Evolutionary conservation across 257 asterid genomes (phyloP).

Genomic region (Phtheirospermum japonicum): DNA sequence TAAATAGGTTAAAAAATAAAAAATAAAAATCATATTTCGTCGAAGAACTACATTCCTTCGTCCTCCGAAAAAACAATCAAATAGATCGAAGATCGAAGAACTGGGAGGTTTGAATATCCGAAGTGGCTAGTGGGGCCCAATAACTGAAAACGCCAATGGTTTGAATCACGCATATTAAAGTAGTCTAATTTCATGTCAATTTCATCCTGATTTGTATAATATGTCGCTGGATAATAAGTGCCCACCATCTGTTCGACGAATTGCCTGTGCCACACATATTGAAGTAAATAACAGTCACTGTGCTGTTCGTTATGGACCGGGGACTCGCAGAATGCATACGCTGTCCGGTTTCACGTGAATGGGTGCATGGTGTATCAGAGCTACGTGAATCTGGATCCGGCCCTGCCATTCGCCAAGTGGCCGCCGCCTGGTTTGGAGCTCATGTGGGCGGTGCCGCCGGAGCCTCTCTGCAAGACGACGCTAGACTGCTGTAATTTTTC

Average conservation of each 20-base stretch:
- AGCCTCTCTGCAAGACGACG: conserved; percentile 38
- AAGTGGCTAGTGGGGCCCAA: too few relatives aligned
- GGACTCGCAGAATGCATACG: conserved; percentile 55
- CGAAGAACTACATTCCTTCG: too few relatives aligned
- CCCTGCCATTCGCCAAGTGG: conserved; percentile 50
- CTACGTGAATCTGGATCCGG: conserved; percentile 50
- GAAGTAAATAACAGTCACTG: conserved; percentile 33
- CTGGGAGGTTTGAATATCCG: too few relatives aligned
- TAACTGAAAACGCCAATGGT: too few relatives aligned
- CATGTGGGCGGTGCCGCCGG: conserved; percentile 40
- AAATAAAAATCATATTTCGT: too few relatives aligned
- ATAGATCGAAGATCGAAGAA: too few relatives aligned
- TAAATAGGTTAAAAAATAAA: too few relatives aligned
- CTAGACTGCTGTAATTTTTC: conserved; percentile 47
- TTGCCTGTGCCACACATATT: conserved; percentile 49
- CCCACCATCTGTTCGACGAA: conserved; percentile 42
- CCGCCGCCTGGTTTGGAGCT: conserved; percentile 61
- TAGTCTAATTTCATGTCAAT: too few relatives aligned
- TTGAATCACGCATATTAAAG: too few relatives aligned
- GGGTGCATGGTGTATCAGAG: conserved; percentile 74
- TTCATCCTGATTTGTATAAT: neutral
- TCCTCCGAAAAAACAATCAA: too few relatives aligned
- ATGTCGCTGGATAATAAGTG: conserved; percentile 13
- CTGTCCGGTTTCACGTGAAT: conserved; percentile 39
- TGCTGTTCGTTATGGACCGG: conserved; percentile 60